Evolutionary conservation across 176 grass and related monocot species (phyloP), one percentile per base, ranked within the genome.

Genomic region (Melocanna baccifera): DNA sequence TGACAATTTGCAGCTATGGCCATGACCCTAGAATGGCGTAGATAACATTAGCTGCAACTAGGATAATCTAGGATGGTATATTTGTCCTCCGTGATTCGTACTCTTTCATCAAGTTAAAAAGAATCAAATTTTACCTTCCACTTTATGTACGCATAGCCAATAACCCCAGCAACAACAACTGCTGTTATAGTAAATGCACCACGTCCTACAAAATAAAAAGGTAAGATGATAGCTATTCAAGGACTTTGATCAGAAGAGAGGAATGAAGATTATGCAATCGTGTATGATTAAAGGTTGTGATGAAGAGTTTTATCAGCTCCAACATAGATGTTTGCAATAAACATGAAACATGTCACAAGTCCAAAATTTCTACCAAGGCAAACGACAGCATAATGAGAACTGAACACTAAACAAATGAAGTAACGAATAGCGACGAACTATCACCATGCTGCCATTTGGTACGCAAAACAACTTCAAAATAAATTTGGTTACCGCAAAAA

Each of bases 131-230:
- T 73, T 88, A 97, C 92, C 92, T 97, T 97, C 94, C 90, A 94
- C 78, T 87, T 91, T 62, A 97, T 86, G 73, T 89, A 92, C 26
- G 64, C 58, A 64, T 94, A 97, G 79, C 90, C 92, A 72, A 92
- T 82, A 83, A 75, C 76, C 40, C 94, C 90, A 51, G 88, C 87
- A 88, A 91, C 77, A 46, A 92, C 76, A 40, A 97, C 9, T 58
- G 68, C 59, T 69, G 72, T 89, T 42, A 85, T n/a, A 73, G 82
- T 85, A 67, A 28, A 75, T 7, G 22, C 23, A 55, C 71, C 77
- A 39, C 53, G 6, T 32, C 88, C 88, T 89, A 55, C 70, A 89
- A 70, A 63, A 74, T 0, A 68, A 76, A 16, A 39, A 50, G 26
- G 40, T 63, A 66, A 75, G 25, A 59, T 51, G 15, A 51, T 45